These are phyloP conservation scores for Steccherinum ochraceum DNA, from an alignment of 768 basidiomycete genomes.

Conservation along the genomic window DNA sequence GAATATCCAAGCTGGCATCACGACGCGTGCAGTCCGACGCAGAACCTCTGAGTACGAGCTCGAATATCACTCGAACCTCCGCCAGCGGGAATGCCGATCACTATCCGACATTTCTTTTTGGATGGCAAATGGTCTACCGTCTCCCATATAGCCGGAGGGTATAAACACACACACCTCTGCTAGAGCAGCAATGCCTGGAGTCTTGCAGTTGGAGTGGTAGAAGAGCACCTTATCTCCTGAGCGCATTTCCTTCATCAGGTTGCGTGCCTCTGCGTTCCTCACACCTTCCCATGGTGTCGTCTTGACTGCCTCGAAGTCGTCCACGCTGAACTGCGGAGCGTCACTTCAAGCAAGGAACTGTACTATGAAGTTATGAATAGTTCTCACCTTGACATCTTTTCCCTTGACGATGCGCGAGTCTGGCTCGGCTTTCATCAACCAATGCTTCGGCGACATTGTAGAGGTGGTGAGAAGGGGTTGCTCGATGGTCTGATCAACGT, in stretches of 20 bases:
- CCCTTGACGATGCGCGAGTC: constrained; percentile 81
- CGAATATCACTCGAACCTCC: no score
- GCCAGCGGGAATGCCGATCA: no score
- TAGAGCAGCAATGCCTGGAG: constrained; percentile 76
- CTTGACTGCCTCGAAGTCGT: constrained; percentile 69
- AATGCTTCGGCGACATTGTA: constrained; percentile 27
- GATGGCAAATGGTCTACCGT: no score
- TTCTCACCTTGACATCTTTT: constrained; percentile 72
- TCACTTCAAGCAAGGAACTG: neutral
- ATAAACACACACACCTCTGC: constrained; percentile 49
- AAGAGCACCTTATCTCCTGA: constrained; percentile 76
- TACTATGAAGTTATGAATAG: constrained; percentile 1
- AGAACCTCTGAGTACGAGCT: constrained; percentile 35
- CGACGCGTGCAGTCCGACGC: no score
- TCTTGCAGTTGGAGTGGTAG: constrained; percentile 86
- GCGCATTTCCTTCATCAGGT: constrained; percentile 79
- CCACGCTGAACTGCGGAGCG: constrained; percentile 67
- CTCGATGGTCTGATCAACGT: no score
- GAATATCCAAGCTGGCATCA: no score
- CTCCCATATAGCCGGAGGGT: no score
- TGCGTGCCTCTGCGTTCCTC: constrained; percentile 75
- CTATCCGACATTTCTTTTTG: no score
- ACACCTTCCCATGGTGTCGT: constrained; percentile 88
- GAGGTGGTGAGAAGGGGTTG: neutral
- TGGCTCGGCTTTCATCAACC: constrained; percentile 86